Evolutionary conservation across 805 yeast genomes (phyloP), one percentile per base, ranked within the genome.

Genomic region (Lipomyces starkeyi): DNA sequence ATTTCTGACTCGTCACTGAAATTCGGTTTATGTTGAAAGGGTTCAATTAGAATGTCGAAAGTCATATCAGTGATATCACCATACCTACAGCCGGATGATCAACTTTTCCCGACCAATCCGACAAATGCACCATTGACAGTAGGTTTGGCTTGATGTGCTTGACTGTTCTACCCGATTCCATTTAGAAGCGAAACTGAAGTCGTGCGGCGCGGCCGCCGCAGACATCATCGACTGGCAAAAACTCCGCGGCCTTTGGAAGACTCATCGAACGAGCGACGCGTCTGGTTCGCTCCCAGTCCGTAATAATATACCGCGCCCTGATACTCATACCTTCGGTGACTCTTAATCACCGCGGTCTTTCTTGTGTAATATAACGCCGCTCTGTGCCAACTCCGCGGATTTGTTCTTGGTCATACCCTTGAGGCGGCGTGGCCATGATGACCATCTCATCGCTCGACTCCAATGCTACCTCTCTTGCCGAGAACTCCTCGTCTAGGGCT

Each of bases 401-500:
- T n/a, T 22, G 20, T 43, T 22, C n/a, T 17, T 43, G 20, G 8
- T 43, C 20, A 3, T n/a, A n/a, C n/a, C 9, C 9, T n/a, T 6
- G 49, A 17, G n/a, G 9, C 22, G 9, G 49, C 11, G 20, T 53
- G 56, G 34, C 9, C 34, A 53, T 53, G 56, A 53, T 53, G 56
- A 53, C 56, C 7, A 29, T 53, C 17, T 25, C 34, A 25, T 25
- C n/a, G 35, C 34, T 53, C 61, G 29, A 43, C 49, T 43, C 59
- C 64, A 20, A 49, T 64, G 58, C 25, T 56, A 14, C 17, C 40
- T 34, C 40, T 64, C 13, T 25, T 52, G 22, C 49, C 49, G 68
- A 60, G 54, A 62, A 53, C 37, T 13, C 59, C 52, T 55, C 64
- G 22, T 57, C 62, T 35, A 61, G 67, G 52, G 66, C 66, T 13